These are phyloP conservation scores for Colletotrichum sublineola DNA, from an alignment of 2,329 filamentous ascomycete species.

Conservation along the genomic window DNA sequence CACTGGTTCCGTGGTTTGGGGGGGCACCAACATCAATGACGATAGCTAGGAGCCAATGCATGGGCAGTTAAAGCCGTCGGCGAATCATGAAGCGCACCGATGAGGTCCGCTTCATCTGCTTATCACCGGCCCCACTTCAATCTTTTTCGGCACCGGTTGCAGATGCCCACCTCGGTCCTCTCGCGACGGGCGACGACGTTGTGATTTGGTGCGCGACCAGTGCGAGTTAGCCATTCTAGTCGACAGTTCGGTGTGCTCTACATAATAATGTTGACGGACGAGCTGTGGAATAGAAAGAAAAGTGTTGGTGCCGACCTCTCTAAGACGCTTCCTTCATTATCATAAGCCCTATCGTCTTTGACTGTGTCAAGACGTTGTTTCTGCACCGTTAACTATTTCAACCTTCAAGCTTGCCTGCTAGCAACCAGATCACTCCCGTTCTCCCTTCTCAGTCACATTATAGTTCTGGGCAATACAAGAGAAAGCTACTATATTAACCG, in stretches of 20 bases:
- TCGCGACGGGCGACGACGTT: not conserved
- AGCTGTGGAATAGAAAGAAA: no score
- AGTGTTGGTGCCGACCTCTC: not conserved
- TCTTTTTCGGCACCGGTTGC: conserved; percentile 21
- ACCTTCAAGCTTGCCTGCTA: not conserved
- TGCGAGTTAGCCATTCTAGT: not conserved
- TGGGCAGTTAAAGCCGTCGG: conserved; percentile 25
- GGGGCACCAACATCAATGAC: conserved; percentile 33
- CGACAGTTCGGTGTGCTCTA: not conserved
- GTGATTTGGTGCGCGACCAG: not conserved
- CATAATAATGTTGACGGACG: not conserved
- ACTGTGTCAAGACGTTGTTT: conserved; percentile 2
- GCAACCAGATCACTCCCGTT: not conserved
- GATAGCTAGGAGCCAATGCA: conserved; percentile 17
- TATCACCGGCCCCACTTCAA: conserved; percentile 32
- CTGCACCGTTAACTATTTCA: not conserved
- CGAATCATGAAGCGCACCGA: conserved; percentile 26
- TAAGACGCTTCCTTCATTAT: not conserved
- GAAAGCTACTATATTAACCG: not conserved
- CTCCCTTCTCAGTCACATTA: not conserved
- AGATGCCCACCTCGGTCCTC: conserved; percentile 27
- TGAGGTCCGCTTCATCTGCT: conserved; percentile 32
- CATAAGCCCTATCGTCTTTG: conserved; percentile 25
- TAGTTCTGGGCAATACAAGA: not conserved
- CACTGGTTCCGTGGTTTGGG: not conserved